Conservation (phyloP, 768 basidiomycete species). For the Butyriboletus loyo region DNA sequence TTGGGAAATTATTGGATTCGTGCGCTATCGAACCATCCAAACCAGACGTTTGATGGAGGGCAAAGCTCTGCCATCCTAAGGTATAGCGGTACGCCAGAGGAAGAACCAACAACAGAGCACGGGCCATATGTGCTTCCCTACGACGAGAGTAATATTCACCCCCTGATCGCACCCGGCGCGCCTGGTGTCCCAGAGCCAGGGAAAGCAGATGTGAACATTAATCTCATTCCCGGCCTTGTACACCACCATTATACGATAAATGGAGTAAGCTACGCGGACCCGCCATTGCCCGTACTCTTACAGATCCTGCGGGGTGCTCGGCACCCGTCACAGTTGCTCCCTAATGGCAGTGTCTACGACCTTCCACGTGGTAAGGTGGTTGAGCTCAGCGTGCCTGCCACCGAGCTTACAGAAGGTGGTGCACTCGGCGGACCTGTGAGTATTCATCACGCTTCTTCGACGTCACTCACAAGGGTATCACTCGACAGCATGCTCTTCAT, state of each 20-base stretch:
- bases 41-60: constrained; percentile 36
- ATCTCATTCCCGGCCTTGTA: constrained; percentile 9
- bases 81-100: constrained; percentile 21
- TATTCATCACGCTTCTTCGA: neutral
- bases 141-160: constrained; percentile 15
- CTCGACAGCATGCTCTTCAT: constrained; percentile 20
- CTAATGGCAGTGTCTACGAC: constrained; percentile 12
- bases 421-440: constrained; percentile 33
- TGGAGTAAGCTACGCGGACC: constrained; percentile 2
- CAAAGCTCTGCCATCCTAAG: constrained; percentile 18
- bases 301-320: constrained; percentile 23
- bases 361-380: constrained; percentile 14
- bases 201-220: constrained; percentile 26
- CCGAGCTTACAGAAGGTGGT: constrained; percentile 12
- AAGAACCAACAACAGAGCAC: constrained; percentile 29
- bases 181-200: constrained; percentile 20
- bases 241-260: constrained; percentile 6
- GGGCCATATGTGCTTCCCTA: constrained; percentile 9
- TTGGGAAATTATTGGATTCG: constrained; percentile 41
- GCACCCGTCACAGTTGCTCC: constrained; percentile 10
- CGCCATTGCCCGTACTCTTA: constrained; percentile 17
- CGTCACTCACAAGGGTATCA: neutral
- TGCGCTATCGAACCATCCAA: constrained; percentile 1
- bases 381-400: constrained; percentile 19
- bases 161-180: constrained; percentile 19